A percentile compares a stretch with the other conserved stretches of the same genome.
phyloP scores from a whole-genome alignment of 2,329 filamentous ascomycete species.

The Aspergillus sp. region DNA sequence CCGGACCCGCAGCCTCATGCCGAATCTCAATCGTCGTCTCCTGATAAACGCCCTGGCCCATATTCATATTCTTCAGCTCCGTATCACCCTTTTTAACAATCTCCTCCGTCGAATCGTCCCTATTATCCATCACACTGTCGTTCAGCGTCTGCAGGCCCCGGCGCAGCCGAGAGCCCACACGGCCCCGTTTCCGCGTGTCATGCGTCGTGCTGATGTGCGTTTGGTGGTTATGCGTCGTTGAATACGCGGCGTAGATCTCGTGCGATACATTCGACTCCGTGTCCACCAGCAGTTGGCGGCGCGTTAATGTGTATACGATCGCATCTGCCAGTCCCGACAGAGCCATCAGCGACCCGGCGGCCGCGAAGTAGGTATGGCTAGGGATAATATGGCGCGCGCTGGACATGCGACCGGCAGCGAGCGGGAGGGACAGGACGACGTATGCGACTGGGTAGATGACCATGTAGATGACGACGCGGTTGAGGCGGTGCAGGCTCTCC shows the following conservation, averaged over 20 bases:
- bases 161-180: slow-evolving; percentile 21
- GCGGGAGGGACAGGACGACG: slow-evolving; percentile 62
- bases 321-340: slow-evolving; percentile 60
- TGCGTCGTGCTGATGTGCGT: slow-evolving; percentile 24
- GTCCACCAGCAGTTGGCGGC: slow-evolving; percentile 54
- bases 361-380: slow-evolving; percentile 47
- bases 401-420: slow-evolving; percentile 50
- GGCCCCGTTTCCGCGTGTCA: slow-evolving; percentile 14
- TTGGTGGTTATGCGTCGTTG: slow-evolving; percentile 27
- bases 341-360: slow-evolving; percentile 56
- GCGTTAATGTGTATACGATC: slow-evolving; percentile 57
- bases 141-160: slow-evolving; percentile 21
- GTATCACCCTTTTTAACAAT: slow-evolving; percentile 37
- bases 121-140: slow-evolving; percentile 22
- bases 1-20: slow-evolving; percentile 23
- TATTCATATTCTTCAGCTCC: slow-evolving; percentile 30
- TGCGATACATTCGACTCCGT: slow-evolving; percentile 40
- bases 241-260: slow-evolving; percentile 27
- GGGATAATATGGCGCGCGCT: slow-evolving; percentile 33
- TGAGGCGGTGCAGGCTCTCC: slow-evolving; percentile 36
- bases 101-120: slow-evolving; percentile 47
- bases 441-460: slow-evolving; percentile 53
- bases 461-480: slow-evolving; percentile 46
- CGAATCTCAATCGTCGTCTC: slow-evolving; percentile 45
- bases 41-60: slow-evolving; percentile 40